Conservation (phyloP, 2,329 filamentous ascomycete genomes). For the Calonectria hongkongensis region DNA sequence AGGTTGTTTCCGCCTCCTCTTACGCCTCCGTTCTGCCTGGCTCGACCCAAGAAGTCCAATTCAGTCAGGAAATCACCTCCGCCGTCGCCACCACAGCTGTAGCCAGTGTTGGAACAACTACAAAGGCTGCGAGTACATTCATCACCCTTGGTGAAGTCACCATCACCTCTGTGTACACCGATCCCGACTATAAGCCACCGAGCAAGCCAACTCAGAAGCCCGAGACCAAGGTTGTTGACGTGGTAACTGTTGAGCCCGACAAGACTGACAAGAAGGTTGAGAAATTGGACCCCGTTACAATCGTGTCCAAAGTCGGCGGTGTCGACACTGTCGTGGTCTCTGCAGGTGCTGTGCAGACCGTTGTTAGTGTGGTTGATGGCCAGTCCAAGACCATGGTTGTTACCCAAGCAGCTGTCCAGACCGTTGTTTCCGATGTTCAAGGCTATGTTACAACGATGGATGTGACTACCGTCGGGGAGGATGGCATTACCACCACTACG, state of each 20-base stretch:
- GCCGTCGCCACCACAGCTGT: slow-evolving; percentile 37
- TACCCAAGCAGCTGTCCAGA: slow-evolving; percentile 16
- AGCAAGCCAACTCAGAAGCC: slow-evolving; percentile 40
- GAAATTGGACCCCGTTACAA: slow-evolving; percentile 48
- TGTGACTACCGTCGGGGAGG: neutral
- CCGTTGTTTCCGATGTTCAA: slow-evolving; percentile 27
- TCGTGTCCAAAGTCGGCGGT: slow-evolving; percentile 45
- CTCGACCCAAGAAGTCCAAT: slow-evolving; percentile 38
- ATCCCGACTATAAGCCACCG: slow-evolving; percentile 18
- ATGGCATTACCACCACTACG: neutral
- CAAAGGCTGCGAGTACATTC: slow-evolving; percentile 50
- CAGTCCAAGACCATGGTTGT: slow-evolving; percentile 16
- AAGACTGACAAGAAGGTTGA: slow-evolving; percentile 50
- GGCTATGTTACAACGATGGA: slow-evolving; percentile 24
- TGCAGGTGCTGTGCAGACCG: slow-evolving; percentile 41
- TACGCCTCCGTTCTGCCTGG: slow-evolving; percentile 33
- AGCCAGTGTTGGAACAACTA: slow-evolving; percentile 48
- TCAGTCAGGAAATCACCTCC: neutral
- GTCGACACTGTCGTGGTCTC: slow-evolving; percentile 27
- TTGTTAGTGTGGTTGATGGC: slow-evolving; percentile 38
- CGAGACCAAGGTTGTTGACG: slow-evolving; percentile 46
- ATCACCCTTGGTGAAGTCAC: slow-evolving; percentile 52
- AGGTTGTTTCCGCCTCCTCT: slow-evolving; percentile 13
- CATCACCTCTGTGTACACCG: slow-evolving; percentile 49
- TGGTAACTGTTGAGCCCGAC: slow-evolving; percentile 48